phyloP scores from a whole-genome alignment of 108 stramenopile species.

The Cyclotella sp. region DNA sequence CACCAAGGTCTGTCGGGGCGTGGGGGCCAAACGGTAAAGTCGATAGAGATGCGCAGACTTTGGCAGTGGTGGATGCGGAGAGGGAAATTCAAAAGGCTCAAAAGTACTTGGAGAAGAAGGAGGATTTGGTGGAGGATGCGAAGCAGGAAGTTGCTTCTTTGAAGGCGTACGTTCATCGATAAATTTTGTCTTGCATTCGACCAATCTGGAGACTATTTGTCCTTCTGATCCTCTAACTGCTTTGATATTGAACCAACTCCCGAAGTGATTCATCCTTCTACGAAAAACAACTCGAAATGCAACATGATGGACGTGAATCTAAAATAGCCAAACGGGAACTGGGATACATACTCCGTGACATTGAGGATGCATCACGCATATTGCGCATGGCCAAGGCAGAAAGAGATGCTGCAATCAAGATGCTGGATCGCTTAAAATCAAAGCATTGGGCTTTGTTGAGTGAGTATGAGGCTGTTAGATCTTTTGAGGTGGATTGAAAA shows the following conservation, averaged over 20 bases:
- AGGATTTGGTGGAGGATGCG: conserved; percentile 60
- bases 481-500: conserved; percentile 10
- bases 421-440: conserved; percentile 61
- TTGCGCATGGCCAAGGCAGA: conserved; percentile 65
- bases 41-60: conserved; percentile 60
- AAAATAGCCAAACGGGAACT: conserved; percentile 39
- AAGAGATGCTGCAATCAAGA: conserved; percentile 57
- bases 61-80: conserved; percentile 74
- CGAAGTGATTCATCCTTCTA: conserved; percentile 51
- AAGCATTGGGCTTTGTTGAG: conserved; percentile 82
- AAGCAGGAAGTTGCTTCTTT: conserved; percentile 72
- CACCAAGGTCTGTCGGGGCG: conserved; percentile 56
- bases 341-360: conserved; percentile 65
- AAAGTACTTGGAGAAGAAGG: conserved; percentile 54
- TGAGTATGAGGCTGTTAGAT: conserved; percentile 64
- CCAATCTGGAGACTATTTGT: background rate
- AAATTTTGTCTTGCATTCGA: background rate
- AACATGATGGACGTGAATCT: conserved; percentile 29
- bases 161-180: conserved; percentile 51
- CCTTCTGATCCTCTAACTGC: background rate
- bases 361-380: conserved; percentile 71
- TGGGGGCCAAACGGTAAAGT: conserved; percentile 84
- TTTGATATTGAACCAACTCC: background rate
- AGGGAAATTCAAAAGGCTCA: conserved; percentile 68
- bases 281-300: conserved; percentile 40